Evolutionary conservation across 2,329 filamentous ascomycete species (phyloP).

Genomic region (Elsinoe ampelina): DNA sequence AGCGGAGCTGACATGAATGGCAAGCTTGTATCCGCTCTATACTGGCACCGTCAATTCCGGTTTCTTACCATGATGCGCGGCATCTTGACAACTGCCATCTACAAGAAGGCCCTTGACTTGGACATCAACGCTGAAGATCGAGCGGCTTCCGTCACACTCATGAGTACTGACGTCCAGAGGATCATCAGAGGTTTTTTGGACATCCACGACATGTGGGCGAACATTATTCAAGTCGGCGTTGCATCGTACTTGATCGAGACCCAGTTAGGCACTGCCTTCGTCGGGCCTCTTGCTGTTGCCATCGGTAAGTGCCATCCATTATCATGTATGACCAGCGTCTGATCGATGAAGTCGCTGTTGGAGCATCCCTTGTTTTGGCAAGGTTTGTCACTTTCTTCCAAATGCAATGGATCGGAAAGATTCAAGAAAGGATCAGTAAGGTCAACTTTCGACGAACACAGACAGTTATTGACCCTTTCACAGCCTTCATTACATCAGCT

Average conservation of each 20-base stretch:
- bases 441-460: no score
- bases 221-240: slow-evolving; percentile 8
- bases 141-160: slow-evolving; percentile 6
- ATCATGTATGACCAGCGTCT: background rate
- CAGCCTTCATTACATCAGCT: slow-evolving; percentile 18
- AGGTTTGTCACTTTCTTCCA: background rate
- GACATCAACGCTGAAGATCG: slow-evolving; percentile 2
- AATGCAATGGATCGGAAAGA: slow-evolving; percentile 2
- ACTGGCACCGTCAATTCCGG: slow-evolving; percentile 1
- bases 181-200: background rate
- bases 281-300: slow-evolving; percentile 5
- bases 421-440: slow-evolving; percentile 2
- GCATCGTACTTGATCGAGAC: slow-evolving; percentile 11
- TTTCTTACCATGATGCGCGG: slow-evolving; percentile 12
- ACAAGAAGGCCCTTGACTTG: slow-evolving; percentile 11
- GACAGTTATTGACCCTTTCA: background rate
- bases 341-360: background rate
- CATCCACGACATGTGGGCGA: slow-evolving; percentile 14
- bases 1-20: background rate
- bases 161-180: slow-evolving; percentile 13
- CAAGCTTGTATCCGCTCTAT: background rate
- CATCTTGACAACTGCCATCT: slow-evolving; percentile 3
- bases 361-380: background rate
- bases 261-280: slow-evolving; percentile 12
- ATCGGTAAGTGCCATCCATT: background rate